Evolutionary conservation across 768 basidiomycete genomes (phyloP), one percentile per base, ranked within the genome.

Genomic region (Tylopilus vinaceipallidus): DNA sequence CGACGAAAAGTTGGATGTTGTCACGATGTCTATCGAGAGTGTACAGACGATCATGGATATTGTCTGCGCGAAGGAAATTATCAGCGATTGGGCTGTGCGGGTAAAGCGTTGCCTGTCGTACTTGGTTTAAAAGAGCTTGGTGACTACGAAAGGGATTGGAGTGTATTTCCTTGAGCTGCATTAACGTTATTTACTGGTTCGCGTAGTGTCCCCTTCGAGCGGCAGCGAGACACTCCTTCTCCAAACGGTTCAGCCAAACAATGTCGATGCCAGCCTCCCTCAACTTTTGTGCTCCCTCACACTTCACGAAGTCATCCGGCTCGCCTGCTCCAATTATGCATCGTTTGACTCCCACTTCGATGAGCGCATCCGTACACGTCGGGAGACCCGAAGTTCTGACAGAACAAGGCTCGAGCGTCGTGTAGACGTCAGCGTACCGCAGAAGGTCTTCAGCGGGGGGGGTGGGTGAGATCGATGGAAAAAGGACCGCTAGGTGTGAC

Each of bases 361-460:
- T 80, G 43, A 98, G 78, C 3, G 88, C 87, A 53, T 93, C 81
- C 10, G 91, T 84, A 64, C 97, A 98, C 2, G 94, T 85, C 0
- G 83, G 69, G 37, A 95, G 76, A 3, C 95, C 95, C 0, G 91
- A 94, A 9, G 91, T 87, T 50, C 97, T 76, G 29, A 89, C 68
- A 5, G 93, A 95, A 65, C 97, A 99, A 10, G 95, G 97, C 63
- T 99, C 97, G 75, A 99, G 80, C 0, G 97, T 98, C 1, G 95
- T 95, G 63, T 97, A 98, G 36, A 89, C 84, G 65, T 92, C 88
- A 20, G 75, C 75, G 17, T 70, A 52, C 35, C 88, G 68, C 23
- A 95, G 61, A 13, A 81, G 71, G 46, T 79, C 72, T 38, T 80
- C 51, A 34, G 66, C 59, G 20, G 70, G 48, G 1, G 72, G 65